Evolutionary conservation across 345 rosid species (phyloP).

Genomic region (Eutrema japonicum): DNA sequence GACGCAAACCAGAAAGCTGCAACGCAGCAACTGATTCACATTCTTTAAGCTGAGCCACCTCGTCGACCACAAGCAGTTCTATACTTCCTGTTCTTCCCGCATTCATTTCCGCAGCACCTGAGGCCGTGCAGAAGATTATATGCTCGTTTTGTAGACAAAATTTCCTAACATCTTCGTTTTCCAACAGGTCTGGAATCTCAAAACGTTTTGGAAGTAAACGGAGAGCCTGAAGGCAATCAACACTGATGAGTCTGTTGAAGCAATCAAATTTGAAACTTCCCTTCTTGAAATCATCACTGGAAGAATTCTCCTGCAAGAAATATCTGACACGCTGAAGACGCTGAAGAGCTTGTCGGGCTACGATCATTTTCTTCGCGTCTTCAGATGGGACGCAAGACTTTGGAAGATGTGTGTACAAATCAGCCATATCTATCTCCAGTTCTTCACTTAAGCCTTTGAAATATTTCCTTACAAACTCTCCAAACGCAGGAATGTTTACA

Average conservation of each 20-base stretch:
- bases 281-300: conserved; percentile 9
- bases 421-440: conserved; percentile 33
- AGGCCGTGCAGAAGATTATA: conserved; percentile 51
- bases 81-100: conserved; percentile 1
- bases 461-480: conserved; percentile 26
- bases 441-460: conserved; percentile 9
- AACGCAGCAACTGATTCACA: conserved; percentile 53
- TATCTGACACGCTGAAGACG: background rate
- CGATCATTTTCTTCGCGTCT: conserved; percentile 35
- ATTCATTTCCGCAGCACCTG: conserved; percentile 43
- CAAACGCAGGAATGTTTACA: conserved; percentile 5
- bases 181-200: background rate
- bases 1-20: conserved; percentile 46
- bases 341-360: conserved; percentile 31
- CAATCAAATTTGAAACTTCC: background rate
- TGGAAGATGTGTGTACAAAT: conserved; percentile 49
- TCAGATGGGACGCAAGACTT: conserved; percentile 33
- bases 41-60: conserved; percentile 60
- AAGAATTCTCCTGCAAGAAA: conserved; percentile 1
- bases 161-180: background rate
- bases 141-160: conserved; percentile 44
- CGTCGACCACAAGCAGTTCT: conserved; percentile 49
- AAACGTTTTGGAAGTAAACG: background rate
- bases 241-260: background rate
- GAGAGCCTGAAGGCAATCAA: background rate